Evolutionary conservation across 2,329 filamentous ascomycete genomes (phyloP).

Genomic region (Pleurostoma richardsiae): DNA sequence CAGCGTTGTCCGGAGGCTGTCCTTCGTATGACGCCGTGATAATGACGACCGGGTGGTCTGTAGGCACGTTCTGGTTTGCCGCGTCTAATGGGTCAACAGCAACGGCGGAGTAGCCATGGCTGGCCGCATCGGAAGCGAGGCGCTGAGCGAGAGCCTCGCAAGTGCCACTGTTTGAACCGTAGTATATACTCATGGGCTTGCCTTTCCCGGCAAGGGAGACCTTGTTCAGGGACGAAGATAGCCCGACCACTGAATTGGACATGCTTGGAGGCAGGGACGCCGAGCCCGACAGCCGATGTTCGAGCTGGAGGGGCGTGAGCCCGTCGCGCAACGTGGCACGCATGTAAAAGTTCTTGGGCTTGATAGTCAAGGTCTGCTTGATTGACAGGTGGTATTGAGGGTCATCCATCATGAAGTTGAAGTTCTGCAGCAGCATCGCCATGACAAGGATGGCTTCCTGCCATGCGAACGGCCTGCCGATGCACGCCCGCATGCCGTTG

Average conservation of each 20-base stretch:
- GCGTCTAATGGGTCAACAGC: constrained; percentile 54
- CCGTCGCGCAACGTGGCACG: constrained; percentile 59
- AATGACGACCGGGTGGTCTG: constrained; percentile 57
- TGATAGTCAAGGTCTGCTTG: constrained; percentile 55
- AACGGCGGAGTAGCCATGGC: constrained; percentile 53
- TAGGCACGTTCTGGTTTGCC: constrained; percentile 55
- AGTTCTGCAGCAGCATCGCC: constrained; percentile 64
- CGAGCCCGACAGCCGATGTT: constrained; percentile 34
- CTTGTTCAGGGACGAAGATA: constrained; percentile 37
- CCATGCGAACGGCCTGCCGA: constrained; percentile 70
- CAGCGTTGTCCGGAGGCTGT: constrained; percentile 65
- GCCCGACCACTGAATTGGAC: constrained; percentile 46
- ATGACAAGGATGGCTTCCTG: constrained; percentile 63
- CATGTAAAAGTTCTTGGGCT: constrained; percentile 60
- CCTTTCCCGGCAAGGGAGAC: constrained; percentile 26
- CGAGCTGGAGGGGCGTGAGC: constrained; percentile 39
- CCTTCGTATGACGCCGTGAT: constrained; percentile 69
- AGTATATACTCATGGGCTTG: constrained; percentile 55
- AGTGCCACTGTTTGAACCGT: constrained; percentile 69
- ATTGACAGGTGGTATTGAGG: constrained; percentile 52
- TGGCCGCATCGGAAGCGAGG: constrained; percentile 51
- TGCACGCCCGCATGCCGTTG: constrained; percentile 55
- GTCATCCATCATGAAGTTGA: constrained; percentile 60
- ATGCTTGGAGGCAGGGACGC: constrained; percentile 31
- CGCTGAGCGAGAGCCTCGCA: constrained; percentile 63